phyloP scores from a whole-genome alignment of 2,329 filamentous ascomycete genomes.

The Stenocarpella maydis region DNA sequence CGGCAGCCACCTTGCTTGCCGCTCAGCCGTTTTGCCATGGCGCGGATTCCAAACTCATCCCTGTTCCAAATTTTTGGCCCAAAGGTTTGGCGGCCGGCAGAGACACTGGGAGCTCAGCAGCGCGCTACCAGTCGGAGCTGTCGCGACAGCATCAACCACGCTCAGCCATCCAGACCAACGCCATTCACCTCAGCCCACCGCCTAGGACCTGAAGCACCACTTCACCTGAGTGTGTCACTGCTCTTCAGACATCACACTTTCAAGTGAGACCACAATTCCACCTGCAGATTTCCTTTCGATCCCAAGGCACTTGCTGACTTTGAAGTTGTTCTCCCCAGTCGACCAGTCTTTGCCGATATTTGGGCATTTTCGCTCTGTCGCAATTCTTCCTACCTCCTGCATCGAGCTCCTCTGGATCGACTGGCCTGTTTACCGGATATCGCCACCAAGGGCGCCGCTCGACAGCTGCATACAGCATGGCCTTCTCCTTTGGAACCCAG shows the following conservation, averaged over 20 bases:
- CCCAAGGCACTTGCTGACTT: neutral
- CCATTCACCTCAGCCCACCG: neutral
- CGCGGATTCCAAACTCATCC: neutral
- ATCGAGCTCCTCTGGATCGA: neutral
- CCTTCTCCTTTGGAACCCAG: slow-evolving; percentile 43
- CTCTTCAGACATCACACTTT: neutral
- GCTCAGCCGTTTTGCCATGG: slow-evolving; percentile 5
- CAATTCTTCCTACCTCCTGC: neutral
- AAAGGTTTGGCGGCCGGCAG: slow-evolving; percentile 28
- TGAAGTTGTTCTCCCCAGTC: neutral
- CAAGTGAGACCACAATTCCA: neutral
- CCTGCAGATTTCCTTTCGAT: neutral
- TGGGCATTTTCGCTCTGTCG: neutral
- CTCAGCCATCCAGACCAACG: neutral
- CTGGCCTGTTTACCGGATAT: neutral
- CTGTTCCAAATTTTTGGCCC: slow-evolving; percentile 23
- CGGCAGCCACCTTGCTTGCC: neutral
- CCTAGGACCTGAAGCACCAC: slow-evolving; percentile 1
- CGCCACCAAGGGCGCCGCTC: neutral
- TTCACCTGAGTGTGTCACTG: slow-evolving; percentile 1
- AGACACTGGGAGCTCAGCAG: slow-evolving; percentile 22
- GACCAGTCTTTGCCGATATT: neutral
- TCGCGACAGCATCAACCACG: slow-evolving; percentile 29
- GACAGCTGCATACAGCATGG: slow-evolving; percentile 32
- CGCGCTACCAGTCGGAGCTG: slow-evolving; percentile 28